Evolutionary conservation across 2,329 filamentous ascomycete genomes (phyloP), one percentile per base, ranked within the genome.

Genomic region (Penicillium decumbens): DNA sequence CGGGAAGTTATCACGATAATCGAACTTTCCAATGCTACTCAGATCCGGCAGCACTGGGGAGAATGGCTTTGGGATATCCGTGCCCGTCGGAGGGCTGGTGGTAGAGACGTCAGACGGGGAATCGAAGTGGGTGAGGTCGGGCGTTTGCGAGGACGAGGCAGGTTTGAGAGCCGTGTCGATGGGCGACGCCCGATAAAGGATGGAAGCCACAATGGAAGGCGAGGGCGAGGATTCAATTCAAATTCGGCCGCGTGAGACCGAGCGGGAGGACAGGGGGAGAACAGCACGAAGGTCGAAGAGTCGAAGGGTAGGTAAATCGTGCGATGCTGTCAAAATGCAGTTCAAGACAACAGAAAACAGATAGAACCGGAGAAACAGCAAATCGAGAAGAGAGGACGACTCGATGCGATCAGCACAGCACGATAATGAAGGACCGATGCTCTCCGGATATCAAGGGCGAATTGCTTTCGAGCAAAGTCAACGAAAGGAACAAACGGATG

Each of bases 171-270:
- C 65, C 58, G 72, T 71, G 62, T 76, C 79, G 67, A 80, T 75
- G 75, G 79, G 76, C 74, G 79, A 76, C 58, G 80, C 77, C 77
- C 78, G 74, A 64, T 80, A 81, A 50, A 81, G 73, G 65, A 81
- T 72, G 64, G 77, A 76, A 71, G 78, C 79, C 70, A 82, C 77
- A 65, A 79, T 77, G 70, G 78, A 82, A 73, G 80, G 76, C 76
- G 77, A 80, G 63, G 55, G 70, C 62, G 62, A 62, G 66, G 62
- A 60, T 46, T 54, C 41, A 37, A 57, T 65, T 58, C 54, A 69
- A 66, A 68, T 67, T 56, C 62, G 63, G 63, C 53, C 61, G 42
- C 49, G 45, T 44, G 48, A 54, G 56, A 69, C 65, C 66, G 66
- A 68, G 69, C 61, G 59, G 53, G 46, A 54, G 47, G 33, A 39